Conservation (phyloP, 23 red algal genomes). For the Porphyridium purpureum region DNA sequence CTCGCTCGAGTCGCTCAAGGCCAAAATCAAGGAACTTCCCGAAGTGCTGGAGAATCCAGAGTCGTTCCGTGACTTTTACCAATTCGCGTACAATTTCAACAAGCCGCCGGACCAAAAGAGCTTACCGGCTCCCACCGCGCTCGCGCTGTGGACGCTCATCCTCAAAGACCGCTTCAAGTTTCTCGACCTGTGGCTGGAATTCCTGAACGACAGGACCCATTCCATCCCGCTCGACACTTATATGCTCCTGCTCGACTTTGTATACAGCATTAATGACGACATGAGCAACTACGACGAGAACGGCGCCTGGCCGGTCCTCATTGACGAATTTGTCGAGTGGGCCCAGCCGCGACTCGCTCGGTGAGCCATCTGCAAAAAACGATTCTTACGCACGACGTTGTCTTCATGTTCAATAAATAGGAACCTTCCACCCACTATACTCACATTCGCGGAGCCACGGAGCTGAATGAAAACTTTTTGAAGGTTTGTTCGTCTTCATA, state of each 20-base stretch:
- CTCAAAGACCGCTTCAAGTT: slow-evolving; percentile 41
- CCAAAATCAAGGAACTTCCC: slow-evolving; percentile 17
- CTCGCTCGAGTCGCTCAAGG: slow-evolving; percentile 45
- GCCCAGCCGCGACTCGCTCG: slow-evolving; percentile 10
- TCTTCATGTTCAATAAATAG: too few species aligned
- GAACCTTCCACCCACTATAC: too few species aligned
- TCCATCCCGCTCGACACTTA: slow-evolving; percentile 54
- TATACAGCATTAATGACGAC: slow-evolving; percentile 9
- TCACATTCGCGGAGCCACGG: too few species aligned
- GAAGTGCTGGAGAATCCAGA: slow-evolving; percentile 7
- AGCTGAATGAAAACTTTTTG: too few species aligned
- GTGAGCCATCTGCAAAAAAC: not conserved
- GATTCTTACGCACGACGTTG: too few species aligned
- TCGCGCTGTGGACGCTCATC: slow-evolving; percentile 44
- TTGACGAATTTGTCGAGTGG: slow-evolving; percentile 87
- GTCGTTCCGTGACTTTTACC: slow-evolving; percentile 67
- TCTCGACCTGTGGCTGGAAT: slow-evolving; percentile 46
- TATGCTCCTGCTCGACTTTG: slow-evolving; percentile 44
- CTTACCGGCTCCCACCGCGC: slow-evolving; percentile 36
- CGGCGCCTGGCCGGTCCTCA: slow-evolving; percentile 75
- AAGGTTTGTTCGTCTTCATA: too few species aligned
- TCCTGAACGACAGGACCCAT: slow-evolving; percentile 8
- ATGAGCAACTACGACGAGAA: slow-evolving; percentile 62
- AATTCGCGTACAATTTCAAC: slow-evolving; percentile 66
- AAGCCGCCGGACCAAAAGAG: slow-evolving; percentile 37